These are phyloP conservation scores for Lecanosticta acicola DNA, from an alignment of 2,329 filamentous ascomycete species.

Conservation along the genomic window DNA sequence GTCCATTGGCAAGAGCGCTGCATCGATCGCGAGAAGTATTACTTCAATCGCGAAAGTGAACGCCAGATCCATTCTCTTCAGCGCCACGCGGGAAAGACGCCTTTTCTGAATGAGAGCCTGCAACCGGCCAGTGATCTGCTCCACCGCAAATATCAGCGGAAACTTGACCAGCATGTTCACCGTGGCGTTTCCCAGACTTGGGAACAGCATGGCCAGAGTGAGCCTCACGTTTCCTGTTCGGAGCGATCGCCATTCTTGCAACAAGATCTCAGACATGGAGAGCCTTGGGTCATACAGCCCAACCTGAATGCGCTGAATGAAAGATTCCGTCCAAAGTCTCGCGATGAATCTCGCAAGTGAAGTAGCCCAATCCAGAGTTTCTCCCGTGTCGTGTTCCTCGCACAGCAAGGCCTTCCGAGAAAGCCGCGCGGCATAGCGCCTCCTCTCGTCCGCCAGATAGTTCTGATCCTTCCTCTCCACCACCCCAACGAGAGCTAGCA, in stretches of 20 bases:
- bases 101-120: slow-evolving; percentile 12
- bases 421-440: slow-evolving; percentile 8
- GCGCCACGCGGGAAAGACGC: slow-evolving; percentile 11
- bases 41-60: slow-evolving; percentile 12
- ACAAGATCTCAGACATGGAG: slow-evolving; percentile 17
- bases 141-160: slow-evolving; percentile 15
- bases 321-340: slow-evolving; percentile 19
- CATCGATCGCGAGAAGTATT: slow-evolving; percentile 18
- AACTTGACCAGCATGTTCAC: slow-evolving; percentile 13
- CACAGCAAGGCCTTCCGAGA: slow-evolving; percentile 14
- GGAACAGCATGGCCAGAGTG: slow-evolving; percentile 14
- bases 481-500: slow-evolving; percentile 44
- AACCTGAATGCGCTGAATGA: slow-evolving; percentile 21
- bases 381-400: slow-evolving; percentile 23
- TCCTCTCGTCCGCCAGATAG: slow-evolving; percentile 10
- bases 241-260: slow-evolving; percentile 11
- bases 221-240: slow-evolving; percentile 10
- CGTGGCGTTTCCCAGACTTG: slow-evolving; percentile 14
- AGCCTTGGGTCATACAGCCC: slow-evolving; percentile 20
- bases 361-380: slow-evolving; percentile 17
- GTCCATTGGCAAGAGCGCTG: slow-evolving; percentile 24
- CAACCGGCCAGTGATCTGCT: slow-evolving; percentile 14
- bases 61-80: slow-evolving; percentile 10
- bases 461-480: slow-evolving; percentile 36
- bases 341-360: slow-evolving; percentile 12